Percentiles rank a stretch among this genome's conserved stretches.
These are phyloP conservation scores for Candida labiduridarum DNA, from an alignment of 1,139 yeast genomes.

Conservation along the genomic window DNA sequence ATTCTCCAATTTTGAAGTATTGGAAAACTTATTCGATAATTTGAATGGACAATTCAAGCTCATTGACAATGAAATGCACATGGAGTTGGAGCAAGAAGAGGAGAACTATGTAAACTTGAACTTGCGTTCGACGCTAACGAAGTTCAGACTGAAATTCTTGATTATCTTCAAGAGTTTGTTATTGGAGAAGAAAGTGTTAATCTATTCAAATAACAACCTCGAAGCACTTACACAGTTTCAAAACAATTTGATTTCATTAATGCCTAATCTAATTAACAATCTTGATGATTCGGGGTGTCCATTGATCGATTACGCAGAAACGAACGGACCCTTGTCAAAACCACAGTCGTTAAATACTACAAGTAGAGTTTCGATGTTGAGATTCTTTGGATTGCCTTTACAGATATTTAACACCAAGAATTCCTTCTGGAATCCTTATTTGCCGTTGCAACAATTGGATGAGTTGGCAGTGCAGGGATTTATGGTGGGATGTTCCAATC, in stretches of 20 bases:
- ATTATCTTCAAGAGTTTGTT: constrained; percentile 75
- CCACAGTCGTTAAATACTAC: constrained; percentile 78
- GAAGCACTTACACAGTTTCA: constrained; percentile 80
- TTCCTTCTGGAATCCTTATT: constrained; percentile 88
- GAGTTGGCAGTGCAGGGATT: constrained; percentile 67
- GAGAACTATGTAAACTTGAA: constrained; percentile 74
- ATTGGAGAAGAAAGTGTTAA: constrained; percentile 67
- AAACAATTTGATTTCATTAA: constrained; percentile 67
- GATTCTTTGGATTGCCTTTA: constrained; percentile 86
- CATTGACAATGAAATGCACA: constrained; percentile 24
- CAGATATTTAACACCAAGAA: constrained; percentile 81
- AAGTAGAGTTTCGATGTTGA: constrained; percentile 73
- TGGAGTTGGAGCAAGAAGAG: constrained; percentile 29
- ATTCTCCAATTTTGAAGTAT: constrained; percentile 67
- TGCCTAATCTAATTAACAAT: constrained; percentile 76
- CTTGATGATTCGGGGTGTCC: constrained; percentile 85
- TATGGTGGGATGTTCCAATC: constrained; percentile 87
- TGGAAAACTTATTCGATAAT: constrained; percentile 75
- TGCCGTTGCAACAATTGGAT: constrained; percentile 87
- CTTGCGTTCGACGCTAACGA: constrained; percentile 62
- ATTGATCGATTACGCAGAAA: constrained; percentile 56
- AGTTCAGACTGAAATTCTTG: constrained; percentile 63
- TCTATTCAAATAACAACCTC: constrained; percentile 76
- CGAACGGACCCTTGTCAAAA: constrained; percentile 50
- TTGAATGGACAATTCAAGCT: constrained; percentile 45